Evolutionary conservation across 768 basidiomycete genomes (phyloP).

Genomic region (Auricularia heimuer): DNA sequence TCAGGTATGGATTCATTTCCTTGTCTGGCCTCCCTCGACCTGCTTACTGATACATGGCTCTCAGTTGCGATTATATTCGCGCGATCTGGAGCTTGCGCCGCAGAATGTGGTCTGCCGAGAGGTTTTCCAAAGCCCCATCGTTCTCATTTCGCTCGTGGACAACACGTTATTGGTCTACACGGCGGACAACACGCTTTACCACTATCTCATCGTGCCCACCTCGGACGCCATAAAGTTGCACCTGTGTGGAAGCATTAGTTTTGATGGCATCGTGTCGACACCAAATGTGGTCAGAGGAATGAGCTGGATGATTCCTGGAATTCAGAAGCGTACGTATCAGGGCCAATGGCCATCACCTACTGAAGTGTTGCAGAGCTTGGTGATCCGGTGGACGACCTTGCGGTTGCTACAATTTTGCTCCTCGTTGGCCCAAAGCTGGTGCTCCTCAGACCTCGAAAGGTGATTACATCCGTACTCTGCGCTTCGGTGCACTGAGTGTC

Average conservation of each 20-base stretch:
- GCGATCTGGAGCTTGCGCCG: conserved; percentile 78
- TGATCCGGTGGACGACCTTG: conserved; percentile 85
- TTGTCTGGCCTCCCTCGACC: neutral
- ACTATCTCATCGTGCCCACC: conserved; percentile 85
- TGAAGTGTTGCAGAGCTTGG: conserved; percentile 63
- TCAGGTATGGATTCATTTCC: conserved; percentile 37
- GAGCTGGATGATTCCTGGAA: conserved; percentile 93
- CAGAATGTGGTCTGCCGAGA: conserved; percentile 79
- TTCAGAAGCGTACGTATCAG: conserved; percentile 71
- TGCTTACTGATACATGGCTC: too few species aligned
- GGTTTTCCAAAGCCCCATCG: conserved; percentile 60
- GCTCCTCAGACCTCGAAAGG: conserved; percentile 81
- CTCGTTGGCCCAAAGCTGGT: conserved; percentile 89
- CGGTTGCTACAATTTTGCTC: conserved; percentile 92
- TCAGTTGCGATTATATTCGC: conserved; percentile 87
- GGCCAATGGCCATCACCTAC: conserved; percentile 1
- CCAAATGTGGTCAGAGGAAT: conserved; percentile 79
- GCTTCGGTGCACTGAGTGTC: conserved; percentile 6
- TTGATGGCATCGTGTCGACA: conserved; percentile 77
- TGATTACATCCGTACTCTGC: conserved; percentile 14
- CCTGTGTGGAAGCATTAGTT: conserved; percentile 90
- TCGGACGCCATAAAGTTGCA: conserved; percentile 75
- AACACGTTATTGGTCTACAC: conserved; percentile 93
- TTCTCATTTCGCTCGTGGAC: conserved; percentile 86
- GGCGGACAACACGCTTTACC: conserved; percentile 83